Percentiles rank a stretch among this genome's conserved stretches.
Conservation (phyloP, 2,329 filamentous ascomycete species). For the Ceratocystis ficicola region DNA sequence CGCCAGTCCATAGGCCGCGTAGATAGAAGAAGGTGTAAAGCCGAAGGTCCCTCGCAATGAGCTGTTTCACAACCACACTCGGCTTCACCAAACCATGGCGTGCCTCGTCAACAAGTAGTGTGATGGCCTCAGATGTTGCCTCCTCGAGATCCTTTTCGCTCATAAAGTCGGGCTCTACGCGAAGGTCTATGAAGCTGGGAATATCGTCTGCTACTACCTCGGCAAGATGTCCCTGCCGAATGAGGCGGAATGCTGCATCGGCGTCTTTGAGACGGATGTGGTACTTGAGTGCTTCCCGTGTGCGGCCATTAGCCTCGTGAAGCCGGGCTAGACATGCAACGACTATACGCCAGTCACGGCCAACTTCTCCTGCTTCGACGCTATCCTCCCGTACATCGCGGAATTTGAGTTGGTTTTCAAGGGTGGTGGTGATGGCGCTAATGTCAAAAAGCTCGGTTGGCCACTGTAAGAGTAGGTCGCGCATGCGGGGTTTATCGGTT, state of each 20-base stretch:
- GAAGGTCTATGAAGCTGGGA: slow-evolving; percentile 71
- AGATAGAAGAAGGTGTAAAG: slow-evolving; percentile 90
- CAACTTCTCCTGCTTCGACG: slow-evolving; percentile 57
- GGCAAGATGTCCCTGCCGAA: slow-evolving; percentile 78
- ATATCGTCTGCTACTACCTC: slow-evolving; percentile 85
- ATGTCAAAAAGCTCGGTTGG: slow-evolving; percentile 73
- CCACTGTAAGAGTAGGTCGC: slow-evolving; percentile 72
- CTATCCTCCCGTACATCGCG: slow-evolving; percentile 64
- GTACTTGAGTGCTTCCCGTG: slow-evolving; percentile 72
- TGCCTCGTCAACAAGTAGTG: slow-evolving; percentile 78
- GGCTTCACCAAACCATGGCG: slow-evolving; percentile 76
- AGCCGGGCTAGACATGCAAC: slow-evolving; percentile 75
- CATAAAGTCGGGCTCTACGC: slow-evolving; percentile 53
- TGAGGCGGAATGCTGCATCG: slow-evolving; percentile 74
- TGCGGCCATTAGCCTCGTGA: slow-evolving; percentile 67
- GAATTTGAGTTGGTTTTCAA: slow-evolving; percentile 71
- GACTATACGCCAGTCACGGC: slow-evolving; percentile 80
- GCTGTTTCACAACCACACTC: slow-evolving; percentile 62
- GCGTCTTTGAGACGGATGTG: slow-evolving; percentile 89
- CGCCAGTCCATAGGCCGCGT: slow-evolving; percentile 69
- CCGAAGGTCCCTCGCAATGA: slow-evolving; percentile 53
- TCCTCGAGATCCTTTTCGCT: slow-evolving; percentile 63
- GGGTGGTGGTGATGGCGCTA: slow-evolving; percentile 58
- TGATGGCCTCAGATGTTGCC: slow-evolving; percentile 70
- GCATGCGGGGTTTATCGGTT: slow-evolving; percentile 61